Conservation (phyloP, 2,329 filamentous ascomycete genomes). For the Beauveria asiatica region DNA sequence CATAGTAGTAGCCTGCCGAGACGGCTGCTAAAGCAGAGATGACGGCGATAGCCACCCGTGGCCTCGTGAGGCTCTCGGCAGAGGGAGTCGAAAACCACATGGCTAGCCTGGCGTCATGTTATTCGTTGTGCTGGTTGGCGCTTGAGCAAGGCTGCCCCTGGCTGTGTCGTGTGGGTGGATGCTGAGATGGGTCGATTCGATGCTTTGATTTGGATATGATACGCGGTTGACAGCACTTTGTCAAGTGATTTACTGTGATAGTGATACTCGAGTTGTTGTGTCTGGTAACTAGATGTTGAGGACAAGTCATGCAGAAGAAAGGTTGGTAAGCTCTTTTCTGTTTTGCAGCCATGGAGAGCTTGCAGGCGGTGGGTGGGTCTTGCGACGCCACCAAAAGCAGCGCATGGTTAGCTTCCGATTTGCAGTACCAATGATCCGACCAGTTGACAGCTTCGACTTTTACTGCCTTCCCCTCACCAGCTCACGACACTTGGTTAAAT, state of each 20-base stretch:
- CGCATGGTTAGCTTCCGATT: slow-evolving; percentile 6
- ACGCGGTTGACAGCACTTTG: too few species aligned
- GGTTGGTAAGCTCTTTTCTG: neutral
- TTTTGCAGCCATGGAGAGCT: neutral
- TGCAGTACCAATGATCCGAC: neutral
- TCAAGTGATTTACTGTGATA: neutral
- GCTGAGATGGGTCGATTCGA: neutral
- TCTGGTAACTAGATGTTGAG: neutral
- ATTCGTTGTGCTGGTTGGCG: slow-evolving; percentile 4
- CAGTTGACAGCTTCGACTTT: neutral
- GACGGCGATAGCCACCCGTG: slow-evolving; percentile 46
- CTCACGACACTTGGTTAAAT: neutral
- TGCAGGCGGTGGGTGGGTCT: slow-evolving; percentile 12
- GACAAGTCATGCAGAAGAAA: neutral
- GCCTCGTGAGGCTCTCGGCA: slow-evolving; percentile 46
- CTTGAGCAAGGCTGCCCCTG: neutral
- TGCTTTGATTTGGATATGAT: neutral
- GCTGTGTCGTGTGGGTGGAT: neutral
- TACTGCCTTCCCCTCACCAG: slow-evolving; percentile 1
- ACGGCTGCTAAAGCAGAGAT: slow-evolving; percentile 48
- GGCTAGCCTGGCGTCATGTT: slow-evolving; percentile 27
- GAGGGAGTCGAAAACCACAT: slow-evolving; percentile 42
- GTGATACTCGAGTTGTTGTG: neutral
- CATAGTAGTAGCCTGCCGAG: slow-evolving; percentile 50
- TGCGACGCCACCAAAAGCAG: neutral